Percentiles rank a stretch among this genome's conserved stretches.
These are phyloP conservation scores for Gossypium laxum DNA, from an alignment of 441 rosid species.

Conservation along the genomic window DNA sequence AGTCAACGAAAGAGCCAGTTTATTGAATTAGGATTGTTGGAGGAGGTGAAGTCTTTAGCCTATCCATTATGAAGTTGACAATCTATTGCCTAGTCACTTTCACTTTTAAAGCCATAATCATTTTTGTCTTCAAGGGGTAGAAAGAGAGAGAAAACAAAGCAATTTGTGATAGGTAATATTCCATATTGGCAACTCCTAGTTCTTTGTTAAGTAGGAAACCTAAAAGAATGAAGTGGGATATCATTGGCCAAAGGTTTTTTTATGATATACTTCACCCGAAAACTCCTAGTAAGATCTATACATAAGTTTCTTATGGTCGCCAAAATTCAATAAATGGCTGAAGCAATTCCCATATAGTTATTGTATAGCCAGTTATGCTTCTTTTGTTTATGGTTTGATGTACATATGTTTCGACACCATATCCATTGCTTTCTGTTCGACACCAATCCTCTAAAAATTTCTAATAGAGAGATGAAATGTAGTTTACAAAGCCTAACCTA, in stretches of 20 bases:
- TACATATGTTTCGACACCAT: constrained; percentile 24
- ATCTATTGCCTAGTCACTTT: not conserved
- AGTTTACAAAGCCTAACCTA: too few species aligned
- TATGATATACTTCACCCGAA: not conserved
- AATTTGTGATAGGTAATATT: not conserved
- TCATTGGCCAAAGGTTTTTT: not conserved
- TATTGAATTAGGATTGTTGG: not conserved
- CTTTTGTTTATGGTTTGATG: constrained; percentile 24
- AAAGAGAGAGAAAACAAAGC: not conserved
- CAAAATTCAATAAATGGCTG: not conserved
- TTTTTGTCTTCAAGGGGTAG: not conserved
- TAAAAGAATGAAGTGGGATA: not conserved
- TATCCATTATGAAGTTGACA: not conserved
- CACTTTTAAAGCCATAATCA: not conserved
- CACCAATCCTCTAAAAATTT: too few species aligned
- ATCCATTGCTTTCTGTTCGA: constrained; percentile 33
- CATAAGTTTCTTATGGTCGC: not conserved
- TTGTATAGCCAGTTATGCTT: constrained; percentile 32
- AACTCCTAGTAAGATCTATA: not conserved
- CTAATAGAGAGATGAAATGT: too few species aligned
- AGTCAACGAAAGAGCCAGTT: not conserved
- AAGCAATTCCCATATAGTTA: not conserved
- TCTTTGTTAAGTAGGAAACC: too few species aligned
- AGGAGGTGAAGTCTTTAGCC: not conserved
- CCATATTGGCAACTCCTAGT: too few species aligned